Percentiles rank a stretch among this genome's conserved stretches.
Conservation (phyloP, 2,329 filamentous ascomycete genomes). For the Periconia digitata region DNA sequence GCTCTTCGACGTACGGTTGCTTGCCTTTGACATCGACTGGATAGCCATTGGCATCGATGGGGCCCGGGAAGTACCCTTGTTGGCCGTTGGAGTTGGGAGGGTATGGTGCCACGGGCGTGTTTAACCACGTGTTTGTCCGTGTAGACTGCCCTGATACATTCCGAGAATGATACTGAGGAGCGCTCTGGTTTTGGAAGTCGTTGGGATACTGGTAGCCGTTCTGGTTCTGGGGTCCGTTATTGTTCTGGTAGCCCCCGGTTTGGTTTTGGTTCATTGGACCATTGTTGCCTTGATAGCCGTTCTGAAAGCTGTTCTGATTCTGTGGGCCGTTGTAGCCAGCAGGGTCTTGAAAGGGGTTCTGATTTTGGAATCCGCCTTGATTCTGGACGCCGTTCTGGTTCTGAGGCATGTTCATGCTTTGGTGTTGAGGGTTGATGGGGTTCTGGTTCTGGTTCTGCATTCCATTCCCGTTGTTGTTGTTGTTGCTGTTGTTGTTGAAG, state of each 20-base stretch:
- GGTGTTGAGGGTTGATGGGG: background rate
- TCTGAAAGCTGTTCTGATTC: background rate
- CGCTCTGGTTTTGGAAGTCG: background rate
- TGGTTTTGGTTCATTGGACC: background rate
- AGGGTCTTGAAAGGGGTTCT: background rate
- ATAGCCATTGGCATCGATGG: conserved; percentile 27
- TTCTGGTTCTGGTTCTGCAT: conserved; percentile 1
- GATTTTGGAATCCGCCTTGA: background rate
- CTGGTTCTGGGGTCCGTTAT: background rate
- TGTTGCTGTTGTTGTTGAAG: conserved; percentile 3
- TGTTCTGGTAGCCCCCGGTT: background rate
- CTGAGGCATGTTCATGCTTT: background rate
- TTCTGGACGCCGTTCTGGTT: conserved; percentile 5
- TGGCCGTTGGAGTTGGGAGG: conserved; percentile 8
- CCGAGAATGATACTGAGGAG: background rate
- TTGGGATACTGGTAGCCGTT: background rate
- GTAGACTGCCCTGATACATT: conserved; percentile 24
- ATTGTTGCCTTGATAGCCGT: background rate
- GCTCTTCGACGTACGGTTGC: conserved; percentile 16
- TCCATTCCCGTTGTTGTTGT: background rate
- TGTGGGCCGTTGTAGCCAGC: background rate
- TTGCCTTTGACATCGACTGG: conserved; percentile 28
- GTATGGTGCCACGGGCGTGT: conserved; percentile 25
- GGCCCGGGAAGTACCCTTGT: conserved; percentile 22
- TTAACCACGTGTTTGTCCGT: conserved; percentile 32